Base-by-base conservation (phyloP, 116 monocot genomes). In the Posidonia oceanica region DNA sequence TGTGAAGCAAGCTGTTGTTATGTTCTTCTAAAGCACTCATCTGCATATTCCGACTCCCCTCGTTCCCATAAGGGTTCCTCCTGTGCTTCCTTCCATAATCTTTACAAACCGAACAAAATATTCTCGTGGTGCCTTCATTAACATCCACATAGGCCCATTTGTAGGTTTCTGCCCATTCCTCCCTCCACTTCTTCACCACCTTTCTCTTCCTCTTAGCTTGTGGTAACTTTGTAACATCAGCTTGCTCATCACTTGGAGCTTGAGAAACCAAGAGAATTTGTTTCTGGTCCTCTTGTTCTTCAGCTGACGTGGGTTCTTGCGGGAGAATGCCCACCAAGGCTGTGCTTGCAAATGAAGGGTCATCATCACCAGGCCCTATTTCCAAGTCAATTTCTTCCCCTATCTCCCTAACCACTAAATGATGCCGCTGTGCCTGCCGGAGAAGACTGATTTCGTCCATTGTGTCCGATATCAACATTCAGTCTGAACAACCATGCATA, bases 1-100 rank as follows among this genome's bases (percentile, higher is more conserved):
- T 98, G 52, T 98, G 98, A 56, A 98, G 93, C 77, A 98, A 67
- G 76, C 98, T 98, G 52, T 93, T 98, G 74, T 98, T 98, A 62
- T 98, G 98, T 53, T 98, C 98, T 71, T 98, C 98, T 52, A 98
- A 73, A 29, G 98, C 98, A 71, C 98, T 98, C 98, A 98, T 98
- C 73, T 98, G 98, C 98, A 98, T 98, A 67, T 98, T 98, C 72
- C 90, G 83, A 80, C 98, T 98, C 20, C 98, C 98, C 74, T 98
- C 98, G 63, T 98, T 98, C 62, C 98, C 98, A 74, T 98, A 98
- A 8, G 98, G 98, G 38, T 98, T 98, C 77, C 98, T 74, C 66
- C 93, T 80, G 65, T 98, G 98, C 75, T 98, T 98, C 70, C 98
- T 85, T 14, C 98, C 98, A 78, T 98, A 93, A 68, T 98, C 93